A percentile compares a stretch with the other conserved stretches of the same genome.
These are phyloP conservation scores for Fonsecaea monophora DNA, from an alignment of 2,329 filamentous ascomycete genomes.

Conservation along the genomic window DNA sequence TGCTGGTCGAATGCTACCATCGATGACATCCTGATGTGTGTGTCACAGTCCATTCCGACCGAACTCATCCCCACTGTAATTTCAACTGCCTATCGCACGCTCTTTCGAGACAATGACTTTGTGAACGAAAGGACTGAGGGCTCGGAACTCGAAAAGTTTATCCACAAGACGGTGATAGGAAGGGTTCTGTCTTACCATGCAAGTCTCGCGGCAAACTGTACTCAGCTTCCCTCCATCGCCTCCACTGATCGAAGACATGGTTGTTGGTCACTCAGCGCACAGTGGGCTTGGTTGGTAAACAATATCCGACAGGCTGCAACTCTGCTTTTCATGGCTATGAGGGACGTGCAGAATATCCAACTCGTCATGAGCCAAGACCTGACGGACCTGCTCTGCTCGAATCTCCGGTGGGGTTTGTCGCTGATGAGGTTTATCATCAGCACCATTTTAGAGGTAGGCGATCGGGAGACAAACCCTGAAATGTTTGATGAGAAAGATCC, in stretches of 20 bases:
- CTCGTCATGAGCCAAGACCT: slow-evolving; percentile 61
- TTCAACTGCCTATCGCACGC: slow-evolving; percentile 70
- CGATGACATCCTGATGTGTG: slow-evolving; percentile 73
- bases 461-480: slow-evolving; percentile 42
- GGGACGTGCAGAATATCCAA: slow-evolving; percentile 32
- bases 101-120: slow-evolving; percentile 80
- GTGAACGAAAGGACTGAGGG: slow-evolving; percentile 53
- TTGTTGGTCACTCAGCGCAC: slow-evolving; percentile 32
- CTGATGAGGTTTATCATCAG: slow-evolving; percentile 64
- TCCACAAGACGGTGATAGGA: slow-evolving; percentile 75
- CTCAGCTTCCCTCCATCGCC: slow-evolving; percentile 22
- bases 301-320: slow-evolving; percentile 38
- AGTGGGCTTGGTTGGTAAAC: slow-evolving; percentile 40
- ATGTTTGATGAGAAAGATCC: slow-evolving; percentile 34
- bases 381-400: slow-evolving; percentile 73
- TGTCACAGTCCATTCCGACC: slow-evolving; percentile 59
- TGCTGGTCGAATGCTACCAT: slow-evolving; percentile 60
- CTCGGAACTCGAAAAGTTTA: slow-evolving; percentile 74
- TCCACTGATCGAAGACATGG: slow-evolving; percentile 19
- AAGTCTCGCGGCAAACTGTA: slow-evolving; percentile 30
- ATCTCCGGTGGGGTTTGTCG: slow-evolving; percentile 79
- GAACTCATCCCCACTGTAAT: slow-evolving; percentile 69
- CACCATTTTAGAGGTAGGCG: slow-evolving; percentile 56
- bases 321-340: slow-evolving; percentile 30
- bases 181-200: slow-evolving; percentile 63